phyloP scores from a whole-genome alignment of 2,329 filamentous ascomycete genomes.

The Leptosphaerulina australis region DNA sequence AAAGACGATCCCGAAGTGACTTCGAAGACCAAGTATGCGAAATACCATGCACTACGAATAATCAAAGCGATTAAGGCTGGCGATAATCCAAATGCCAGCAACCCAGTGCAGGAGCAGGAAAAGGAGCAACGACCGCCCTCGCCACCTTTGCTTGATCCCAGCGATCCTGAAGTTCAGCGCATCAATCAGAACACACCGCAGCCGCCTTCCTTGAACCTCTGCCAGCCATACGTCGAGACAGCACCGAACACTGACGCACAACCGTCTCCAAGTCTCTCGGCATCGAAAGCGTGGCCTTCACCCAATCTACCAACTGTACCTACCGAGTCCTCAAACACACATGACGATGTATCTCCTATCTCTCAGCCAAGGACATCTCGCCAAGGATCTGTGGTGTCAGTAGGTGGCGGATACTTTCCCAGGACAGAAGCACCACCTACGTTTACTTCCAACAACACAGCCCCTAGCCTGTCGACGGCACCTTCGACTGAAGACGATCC shows the following conservation, averaged over 20 bases:
- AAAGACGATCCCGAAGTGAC: conserved; percentile 74
- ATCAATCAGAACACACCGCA: conserved; percentile 50
- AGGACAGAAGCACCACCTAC: conserved; percentile 54
- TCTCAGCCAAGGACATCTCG: conserved; percentile 53
- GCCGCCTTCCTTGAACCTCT: conserved; percentile 26
- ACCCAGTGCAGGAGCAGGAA: conserved; percentile 70
- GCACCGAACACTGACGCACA: conserved; percentile 62
- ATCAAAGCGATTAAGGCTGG: conserved; percentile 88
- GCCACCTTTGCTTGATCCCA: conserved; percentile 61
- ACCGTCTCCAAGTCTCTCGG: conserved; percentile 48
- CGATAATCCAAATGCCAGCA: conserved; percentile 88
- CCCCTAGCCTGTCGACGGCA: conserved; percentile 47
- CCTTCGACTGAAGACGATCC: conserved; percentile 39
- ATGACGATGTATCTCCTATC: conserved; percentile 60
- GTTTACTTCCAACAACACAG: conserved; percentile 48
- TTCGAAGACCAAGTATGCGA: conserved; percentile 93
- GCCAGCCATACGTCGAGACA: conserved; percentile 65
- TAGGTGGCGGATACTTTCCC: conserved; percentile 65
- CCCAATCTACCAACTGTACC: conserved; percentile 40
- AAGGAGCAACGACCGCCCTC: conserved; percentile 44
- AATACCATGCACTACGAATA: conserved; percentile 93
- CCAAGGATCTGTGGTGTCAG: conserved; percentile 53
- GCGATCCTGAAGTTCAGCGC: conserved; percentile 68
- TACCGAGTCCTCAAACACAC: conserved; percentile 46
- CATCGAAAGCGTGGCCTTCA: conserved; percentile 56